Percentiles rank a stretch among this genome's conserved stretches.
Conservation (phyloP, 495 filamentous ascomycete genomes). For the Poronia punctata region DNA sequence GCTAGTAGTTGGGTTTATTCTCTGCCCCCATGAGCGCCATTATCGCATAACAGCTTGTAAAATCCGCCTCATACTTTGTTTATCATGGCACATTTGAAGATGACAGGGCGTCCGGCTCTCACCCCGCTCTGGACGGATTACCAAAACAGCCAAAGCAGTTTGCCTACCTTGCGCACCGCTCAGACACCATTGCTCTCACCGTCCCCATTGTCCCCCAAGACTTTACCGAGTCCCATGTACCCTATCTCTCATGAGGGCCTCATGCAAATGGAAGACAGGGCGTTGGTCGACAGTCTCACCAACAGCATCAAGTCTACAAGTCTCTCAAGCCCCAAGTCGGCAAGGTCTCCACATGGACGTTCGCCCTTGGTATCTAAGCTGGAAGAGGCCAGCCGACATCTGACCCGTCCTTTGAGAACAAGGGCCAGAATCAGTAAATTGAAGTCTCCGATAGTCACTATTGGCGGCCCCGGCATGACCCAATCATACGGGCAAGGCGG, state of each 20-base stretch:
- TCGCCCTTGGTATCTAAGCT: constrained; percentile 24
- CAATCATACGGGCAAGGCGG: too few species aligned
- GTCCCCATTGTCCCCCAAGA: constrained; percentile 22
- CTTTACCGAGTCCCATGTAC: constrained; percentile 31
- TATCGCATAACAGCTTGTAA: too few species aligned
- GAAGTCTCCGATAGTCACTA: constrained; percentile 14
- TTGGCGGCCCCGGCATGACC: too few species aligned
- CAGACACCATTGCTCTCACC: constrained; percentile 23
- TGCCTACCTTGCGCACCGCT: constrained; percentile 16
- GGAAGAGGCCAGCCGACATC: constrained; percentile 21
- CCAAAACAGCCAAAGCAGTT: constrained; percentile 7
- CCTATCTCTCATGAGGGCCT: constrained; percentile 27
- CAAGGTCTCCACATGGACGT: constrained; percentile 16
- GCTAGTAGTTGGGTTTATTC: too few species aligned
- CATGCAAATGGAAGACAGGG: constrained; percentile 33
- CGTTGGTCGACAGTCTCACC: constrained; percentile 34
- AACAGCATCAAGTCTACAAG: constrained; percentile 17
- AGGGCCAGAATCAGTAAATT: too few species aligned
- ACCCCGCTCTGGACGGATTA: constrained; percentile 32
- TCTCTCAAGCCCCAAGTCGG: constrained; percentile 10
- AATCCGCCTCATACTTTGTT: too few species aligned
- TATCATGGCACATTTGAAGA: constrained; percentile 22
- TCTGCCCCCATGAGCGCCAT: too few species aligned
- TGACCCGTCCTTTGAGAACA: constrained; percentile 16
- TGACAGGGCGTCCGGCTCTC: constrained; percentile 26